Base-by-base conservation (phyloP, 148 eudicot species). In the Vaccinium myrtillus region DNA sequence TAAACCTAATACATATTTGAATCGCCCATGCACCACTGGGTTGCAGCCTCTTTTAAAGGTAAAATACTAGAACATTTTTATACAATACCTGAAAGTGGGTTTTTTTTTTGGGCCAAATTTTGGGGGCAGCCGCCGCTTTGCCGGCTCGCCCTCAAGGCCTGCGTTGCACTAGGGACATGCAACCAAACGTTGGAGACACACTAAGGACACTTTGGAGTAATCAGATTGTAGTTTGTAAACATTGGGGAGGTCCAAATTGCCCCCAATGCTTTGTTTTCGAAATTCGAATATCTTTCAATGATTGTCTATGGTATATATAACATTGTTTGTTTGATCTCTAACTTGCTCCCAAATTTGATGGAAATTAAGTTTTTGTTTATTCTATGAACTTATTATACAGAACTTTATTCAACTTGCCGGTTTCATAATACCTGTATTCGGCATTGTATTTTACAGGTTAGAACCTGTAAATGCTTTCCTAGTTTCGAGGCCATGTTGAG, bases 391-490 rank as follows among this genome's bases (percentile, higher is more conserved):
- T 67, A 67, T 67, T 12, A 5, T 13, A 30, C 5, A 27, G 16
- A 12, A 27, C 74, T 27, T 27, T 27, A 69, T 69, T 69, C 74
- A 69, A 27, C 12, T 16, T 69, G 39, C 39, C 8, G 18, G 39
- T 69, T 27, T 69, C 39, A 1, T 69, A 69, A 69, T 13, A 56
- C 30, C 18, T 5, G 81, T 27, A 25, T 32, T 39, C 71, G 8
- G 21, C 36, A 19, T 80, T 80, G 53, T 25, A 80, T 14, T 23
- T 27, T 61, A 49, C 94, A 96, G 98, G 91, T 93, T 49, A 49
- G 56, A 67, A 91, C 94, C 56, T 91, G 93, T 36, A 92, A 89
- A 89, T 94, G 95, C 91, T 96, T 96, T 77, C 92, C 88, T 80
- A 83, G 83, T 61, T 18, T 88, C 49, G 91, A 86, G 84, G 81